Percentiles rank a stretch among this genome's conserved stretches.
Conservation (phyloP, 768 basidiomycete genomes). For the Daedaleopsis nitida region DNA sequence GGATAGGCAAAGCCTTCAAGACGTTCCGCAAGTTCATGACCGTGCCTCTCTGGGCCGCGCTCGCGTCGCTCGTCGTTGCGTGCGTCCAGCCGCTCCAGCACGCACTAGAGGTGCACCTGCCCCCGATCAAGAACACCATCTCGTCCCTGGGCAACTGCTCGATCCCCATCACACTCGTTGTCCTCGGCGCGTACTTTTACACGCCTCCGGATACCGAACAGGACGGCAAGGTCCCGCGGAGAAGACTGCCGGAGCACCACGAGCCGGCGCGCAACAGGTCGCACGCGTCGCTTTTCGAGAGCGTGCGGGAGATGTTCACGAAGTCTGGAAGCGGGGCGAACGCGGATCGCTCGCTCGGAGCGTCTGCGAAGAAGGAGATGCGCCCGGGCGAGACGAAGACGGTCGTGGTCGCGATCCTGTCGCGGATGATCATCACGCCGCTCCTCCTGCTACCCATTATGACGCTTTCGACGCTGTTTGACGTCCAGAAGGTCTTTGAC, state of each 20-base stretch:
- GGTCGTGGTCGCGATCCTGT: slow-evolving; percentile 77
- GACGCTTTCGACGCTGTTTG: slow-evolving; percentile 57
- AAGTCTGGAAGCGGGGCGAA: slow-evolving; percentile 22
- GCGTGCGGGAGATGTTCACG: slow-evolving; percentile 46
- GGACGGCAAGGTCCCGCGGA: slow-evolving; percentile 3
- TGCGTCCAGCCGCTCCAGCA: slow-evolving; percentile 76
- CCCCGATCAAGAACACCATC: slow-evolving; percentile 69
- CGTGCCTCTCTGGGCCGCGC: slow-evolving; percentile 80
- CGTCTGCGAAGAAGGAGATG: slow-evolving; percentile 18
- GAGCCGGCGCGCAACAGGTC: slow-evolving; percentile 27
- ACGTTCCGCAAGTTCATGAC: slow-evolving; percentile 80
- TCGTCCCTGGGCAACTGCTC: slow-evolving; percentile 71
- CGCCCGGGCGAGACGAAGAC: slow-evolving; percentile 77
- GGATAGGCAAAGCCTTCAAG: slow-evolving; percentile 35
- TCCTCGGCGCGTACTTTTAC: slow-evolving; percentile 93
- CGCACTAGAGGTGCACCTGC: slow-evolving; percentile 61
- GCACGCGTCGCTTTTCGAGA: slow-evolving; percentile 40
- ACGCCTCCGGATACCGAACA: slow-evolving; percentile 35
- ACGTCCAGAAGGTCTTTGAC: slow-evolving; percentile 64
- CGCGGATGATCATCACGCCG: slow-evolving; percentile 88
- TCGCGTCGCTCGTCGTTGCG: slow-evolving; percentile 76
- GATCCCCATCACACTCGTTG: slow-evolving; percentile 87
- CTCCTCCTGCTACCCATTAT: slow-evolving; percentile 77
- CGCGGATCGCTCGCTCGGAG: slow-evolving; percentile 12
- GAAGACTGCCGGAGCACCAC: slow-evolving; percentile 14